Percentiles rank a stretch among this genome's conserved stretches.
phyloP scores from a whole-genome alignment of 441 rosid species.

The Pelargonium fulgidum region DNA sequence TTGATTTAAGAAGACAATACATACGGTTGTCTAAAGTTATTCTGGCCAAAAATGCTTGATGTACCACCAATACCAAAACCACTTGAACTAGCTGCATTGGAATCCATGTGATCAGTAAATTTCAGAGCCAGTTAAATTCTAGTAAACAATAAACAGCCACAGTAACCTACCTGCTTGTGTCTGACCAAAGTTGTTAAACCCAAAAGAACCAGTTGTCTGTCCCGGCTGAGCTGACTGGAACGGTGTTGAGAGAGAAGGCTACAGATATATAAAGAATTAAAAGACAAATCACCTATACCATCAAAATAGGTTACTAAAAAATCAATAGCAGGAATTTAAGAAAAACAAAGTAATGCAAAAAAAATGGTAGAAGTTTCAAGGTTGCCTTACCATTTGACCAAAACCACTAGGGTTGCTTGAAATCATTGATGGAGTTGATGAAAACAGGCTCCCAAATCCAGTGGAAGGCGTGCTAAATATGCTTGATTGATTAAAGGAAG shows the following conservation, averaged over 20 bases:
- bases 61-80: conserved; percentile 25
- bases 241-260: conserved; percentile 47
- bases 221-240: conserved; percentile 60
- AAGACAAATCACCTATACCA: not conserved
- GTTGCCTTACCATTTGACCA: conserved; percentile 49
- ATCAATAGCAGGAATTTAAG: too few species aligned
- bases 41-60: conserved; percentile 46
- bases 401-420: conserved; percentile 41
- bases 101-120: conserved; percentile 21
- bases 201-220: conserved; percentile 44
- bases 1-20: conserved; percentile 22
- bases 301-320: not conserved
- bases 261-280: conserved; percentile 14
- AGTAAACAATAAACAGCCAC: not conserved
- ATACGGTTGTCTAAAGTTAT: conserved; percentile 48
- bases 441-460: conserved; percentile 40
- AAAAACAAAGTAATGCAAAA: not conserved
- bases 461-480: conserved; percentile 48
- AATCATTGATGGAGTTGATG: conserved; percentile 39
- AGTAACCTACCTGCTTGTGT: conserved; percentile 41
- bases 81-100: conserved; percentile 31
- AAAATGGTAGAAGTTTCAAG: not conserved
- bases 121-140: not conserved
- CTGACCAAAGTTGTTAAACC: conserved; percentile 51
- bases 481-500: conserved; percentile 36